Conservation (phyloP, 768 basidiomycete species). For the Boletus barrowsii region DNA sequence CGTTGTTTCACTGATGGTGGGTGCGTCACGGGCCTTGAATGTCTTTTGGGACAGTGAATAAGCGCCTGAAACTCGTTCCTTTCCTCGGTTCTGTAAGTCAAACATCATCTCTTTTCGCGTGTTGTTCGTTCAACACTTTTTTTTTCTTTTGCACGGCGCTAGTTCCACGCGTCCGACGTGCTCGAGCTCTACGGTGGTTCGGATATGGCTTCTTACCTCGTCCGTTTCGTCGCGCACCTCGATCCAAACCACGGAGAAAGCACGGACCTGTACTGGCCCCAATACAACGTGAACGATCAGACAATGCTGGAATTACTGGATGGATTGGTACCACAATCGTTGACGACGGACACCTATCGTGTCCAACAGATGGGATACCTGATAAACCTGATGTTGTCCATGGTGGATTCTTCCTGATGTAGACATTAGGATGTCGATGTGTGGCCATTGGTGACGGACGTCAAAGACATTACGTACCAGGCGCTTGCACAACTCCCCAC, state of each 20-base stretch:
- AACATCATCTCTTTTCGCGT: conserved; percentile 13
- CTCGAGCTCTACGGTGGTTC: conserved; percentile 39
- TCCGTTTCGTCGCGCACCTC: conserved; percentile 21
- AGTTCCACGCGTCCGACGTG: conserved; percentile 46
- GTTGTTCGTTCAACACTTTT: not conserved
- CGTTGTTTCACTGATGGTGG: conserved; percentile 28
- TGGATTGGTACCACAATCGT: conserved; percentile 28
- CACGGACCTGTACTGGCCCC: conserved; percentile 40
- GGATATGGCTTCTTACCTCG: conserved; percentile 40
- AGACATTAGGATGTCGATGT: no score
- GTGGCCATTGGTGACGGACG: no score
- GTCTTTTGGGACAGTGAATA: conserved; percentile 42
- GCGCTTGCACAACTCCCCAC: no score
- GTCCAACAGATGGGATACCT: conserved; percentile 36
- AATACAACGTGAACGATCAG: conserved; percentile 35
- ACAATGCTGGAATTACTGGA: conserved; percentile 17
- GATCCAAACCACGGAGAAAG: conserved; percentile 38
- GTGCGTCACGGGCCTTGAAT: conserved; percentile 37
- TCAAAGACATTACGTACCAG: no score
- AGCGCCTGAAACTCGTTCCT: conserved; percentile 41
- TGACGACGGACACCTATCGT: conserved; percentile 46
- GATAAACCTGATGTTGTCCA: conserved; percentile 6
- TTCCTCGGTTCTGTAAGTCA: not conserved
- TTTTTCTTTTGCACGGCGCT: not conserved
- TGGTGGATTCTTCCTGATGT: not conserved